Evolutionary conservation across 805 yeast genomes (phyloP), one percentile per base, ranked within the genome.

Genomic region (Sugiyamaella boreocaroliniensis): DNA sequence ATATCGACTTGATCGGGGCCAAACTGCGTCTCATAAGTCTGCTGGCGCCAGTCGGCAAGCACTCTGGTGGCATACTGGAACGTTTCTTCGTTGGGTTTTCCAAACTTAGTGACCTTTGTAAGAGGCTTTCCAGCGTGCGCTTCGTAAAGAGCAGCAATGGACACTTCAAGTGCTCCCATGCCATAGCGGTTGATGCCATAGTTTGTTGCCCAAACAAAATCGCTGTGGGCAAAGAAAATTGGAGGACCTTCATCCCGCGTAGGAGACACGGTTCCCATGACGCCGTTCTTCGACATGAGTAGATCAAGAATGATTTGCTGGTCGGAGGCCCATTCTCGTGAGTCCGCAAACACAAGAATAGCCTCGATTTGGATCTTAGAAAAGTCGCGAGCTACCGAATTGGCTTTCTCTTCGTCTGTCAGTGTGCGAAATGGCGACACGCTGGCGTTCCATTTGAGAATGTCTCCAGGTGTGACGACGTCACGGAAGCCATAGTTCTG

Each of bases 141-240:
- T 40, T 77, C 70, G 61, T 86, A 86, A 43, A 89, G 68, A 2
- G 78, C 70, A 61, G 86, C 85, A 3, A 85, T 68, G 44, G 79
- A 70, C 49, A 79, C 76, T 55, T 92, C 74, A 61, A 86, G 84
- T 1, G 92, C 95, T 22, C 97, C 97, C 70, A 89, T 96, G 6
- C 97, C 97, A 63, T 87, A 86, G 52, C 97, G 76, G 18, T 95
- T 88, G 51, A 83, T 68, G 11, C 65, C 68, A 66, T 84, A 90
- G 61, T 84, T 88, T 63, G 86, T 89, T n/a, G 96, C 87, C 96
- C 96, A 90, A 29, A 85, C 63, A 62, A 87, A 78, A 68, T 90
- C 97, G 63, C 85, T 79, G 68, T 88, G 88, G 45, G 92, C 83
- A 68, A 87, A 89, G 56, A 81, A 78, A 16, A 86, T 82, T 2